Evolutionary conservation across 2,329 filamentous ascomycete species (phyloP).

Genomic region (Colletotrichum liaoningense): DNA sequence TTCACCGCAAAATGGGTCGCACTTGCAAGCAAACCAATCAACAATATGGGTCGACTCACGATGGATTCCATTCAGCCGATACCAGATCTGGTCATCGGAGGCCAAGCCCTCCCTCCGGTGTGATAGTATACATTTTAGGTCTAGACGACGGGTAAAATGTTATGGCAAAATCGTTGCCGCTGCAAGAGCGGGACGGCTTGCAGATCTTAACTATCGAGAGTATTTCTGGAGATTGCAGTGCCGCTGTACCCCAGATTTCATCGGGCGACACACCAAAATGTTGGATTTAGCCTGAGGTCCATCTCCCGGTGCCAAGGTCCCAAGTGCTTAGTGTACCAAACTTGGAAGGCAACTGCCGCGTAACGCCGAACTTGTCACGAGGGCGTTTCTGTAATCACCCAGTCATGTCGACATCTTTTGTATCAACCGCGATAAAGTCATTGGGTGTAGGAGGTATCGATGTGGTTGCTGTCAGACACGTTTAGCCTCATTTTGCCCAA

Average conservation of each 20-base stretch:
- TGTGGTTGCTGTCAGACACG: not conserved
- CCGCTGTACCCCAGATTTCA: not conserved
- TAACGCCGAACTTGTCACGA: not conserved
- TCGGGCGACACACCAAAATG: not conserved
- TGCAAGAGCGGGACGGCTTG: not conserved
- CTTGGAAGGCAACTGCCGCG: not conserved
- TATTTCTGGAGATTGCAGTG: not conserved
- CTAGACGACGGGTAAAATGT: not conserved
- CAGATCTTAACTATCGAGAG: not conserved
- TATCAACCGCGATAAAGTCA: not conserved
- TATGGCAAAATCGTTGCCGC: not conserved
- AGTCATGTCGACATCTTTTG: not conserved
- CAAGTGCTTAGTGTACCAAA: not conserved
- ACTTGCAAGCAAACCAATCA: not conserved
- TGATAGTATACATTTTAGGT: not conserved
- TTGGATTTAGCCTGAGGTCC: not conserved
- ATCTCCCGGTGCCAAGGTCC: not conserved
- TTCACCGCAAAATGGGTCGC: not conserved
- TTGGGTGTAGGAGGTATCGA: not conserved
- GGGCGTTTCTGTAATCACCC: not conserved
- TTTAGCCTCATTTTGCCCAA: not conserved
- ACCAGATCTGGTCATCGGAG: not conserved
- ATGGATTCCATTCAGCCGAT: not conserved
- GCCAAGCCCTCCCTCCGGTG: not conserved
- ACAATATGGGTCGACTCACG: not conserved